Evolutionary conservation across 1,284 basidiomycete genomes (phyloP).

Genomic region (Coniophora puteana): DNA sequence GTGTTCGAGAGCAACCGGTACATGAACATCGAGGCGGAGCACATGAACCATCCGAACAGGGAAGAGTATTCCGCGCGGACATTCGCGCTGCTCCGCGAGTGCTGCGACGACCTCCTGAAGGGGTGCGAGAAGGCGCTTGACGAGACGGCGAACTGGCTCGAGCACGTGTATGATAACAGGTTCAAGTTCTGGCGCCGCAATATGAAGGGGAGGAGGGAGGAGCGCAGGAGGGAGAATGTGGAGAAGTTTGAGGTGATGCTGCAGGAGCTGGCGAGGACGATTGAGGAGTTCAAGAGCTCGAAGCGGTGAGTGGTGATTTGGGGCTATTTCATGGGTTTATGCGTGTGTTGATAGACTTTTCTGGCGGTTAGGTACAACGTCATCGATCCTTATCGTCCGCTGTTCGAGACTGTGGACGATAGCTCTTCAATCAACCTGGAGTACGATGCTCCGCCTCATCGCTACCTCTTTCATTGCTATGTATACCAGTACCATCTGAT

Average conservation of each 20-base stretch:
- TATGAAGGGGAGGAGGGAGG: slow-evolving; percentile 25
- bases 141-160: slow-evolving; percentile 52
- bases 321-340: slow-evolving; percentile 6
- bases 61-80: slow-evolving; percentile 48
- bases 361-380: slow-evolving; percentile 49
- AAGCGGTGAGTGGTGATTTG: slow-evolving; percentile 39
- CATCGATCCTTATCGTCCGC: slow-evolving; percentile 65
- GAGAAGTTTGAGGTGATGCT: slow-evolving; percentile 35
- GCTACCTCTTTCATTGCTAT: slow-evolving; percentile 64
- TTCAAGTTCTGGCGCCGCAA: slow-evolving; percentile 33
- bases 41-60: slow-evolving; percentile 49
- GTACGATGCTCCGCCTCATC: slow-evolving; percentile 48
- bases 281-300: slow-evolving; percentile 48
- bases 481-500: slow-evolving; percentile 74
- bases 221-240: slow-evolving; percentile 32
- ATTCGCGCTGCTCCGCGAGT: slow-evolving; percentile 50
- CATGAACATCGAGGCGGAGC: slow-evolving; percentile 67
- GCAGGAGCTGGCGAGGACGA: slow-evolving; percentile 32
- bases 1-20: slow-evolving; percentile 81
- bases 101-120: slow-evolving; percentile 56
- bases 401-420: slow-evolving; percentile 44
- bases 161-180: slow-evolving; percentile 35
- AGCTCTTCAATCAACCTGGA: slow-evolving; percentile 8
- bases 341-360: background rate
- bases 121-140: slow-evolving; percentile 43